Evolutionary conservation across 2,329 filamentous ascomycete genomes (phyloP), one percentile per base, ranked within the genome.

Genomic region (Fusarium sp.): DNA sequence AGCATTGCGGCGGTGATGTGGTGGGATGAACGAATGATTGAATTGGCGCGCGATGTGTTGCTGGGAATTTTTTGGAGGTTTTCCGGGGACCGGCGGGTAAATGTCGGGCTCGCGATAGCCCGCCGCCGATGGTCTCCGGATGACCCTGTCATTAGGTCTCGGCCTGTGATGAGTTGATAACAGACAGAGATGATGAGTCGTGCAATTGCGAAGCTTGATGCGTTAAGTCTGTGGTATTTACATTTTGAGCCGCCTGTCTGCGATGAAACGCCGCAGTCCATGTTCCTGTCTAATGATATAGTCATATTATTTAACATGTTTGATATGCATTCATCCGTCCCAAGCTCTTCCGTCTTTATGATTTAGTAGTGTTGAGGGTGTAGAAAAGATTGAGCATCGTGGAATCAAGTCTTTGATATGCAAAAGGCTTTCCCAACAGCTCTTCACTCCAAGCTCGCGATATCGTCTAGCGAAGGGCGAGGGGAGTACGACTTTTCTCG

Each of bases 361-460:
- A 15, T 59, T 58, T 46, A 52, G 42, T 39, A 48, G 13, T n/a
- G 28, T 42, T 9, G 34, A 20, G 38, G 42, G 18, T 9, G 26
- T 28, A 2, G n/a, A 9, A 6, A n/a, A 22, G 20, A 17, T 31
- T 26, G 53, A 44, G 22, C n/a, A 18, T 39, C 6, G 22, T 24
- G 24, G 17, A 26, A 28, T 46, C 13, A 34, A 46, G 28, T 33
- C 20, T 20, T 10, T 8, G 28, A 58, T 24, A 22, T 49, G 36
- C 18, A 34, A 10, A 13, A 6, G 22, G 26, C 7, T 31, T 44
- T 31, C 45, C 28, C 15, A 22, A 26, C 18, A 51, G 13, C 24
- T 61, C 42, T 43, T 70, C 81, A 92, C 82, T 95, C 92, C 80
- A 94, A 76, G 69, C 89, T 88, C 17, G 91, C 87, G 71, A 91